Base-by-base conservation (phyloP, 768 basidiomycete species). In the Kwoniella heveanensis region DNA sequence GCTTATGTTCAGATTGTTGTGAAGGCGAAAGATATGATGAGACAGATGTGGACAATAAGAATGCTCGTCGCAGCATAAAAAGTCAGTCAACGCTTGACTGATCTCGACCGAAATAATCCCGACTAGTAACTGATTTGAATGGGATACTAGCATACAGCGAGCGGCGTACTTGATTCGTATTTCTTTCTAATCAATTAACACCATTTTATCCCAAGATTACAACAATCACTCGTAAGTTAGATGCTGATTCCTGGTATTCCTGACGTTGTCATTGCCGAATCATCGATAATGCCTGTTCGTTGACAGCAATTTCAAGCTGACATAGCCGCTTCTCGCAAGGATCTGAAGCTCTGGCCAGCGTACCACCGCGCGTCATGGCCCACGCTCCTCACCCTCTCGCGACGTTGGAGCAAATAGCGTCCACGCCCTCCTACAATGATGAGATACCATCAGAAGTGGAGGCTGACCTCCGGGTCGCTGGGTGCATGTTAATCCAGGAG, bases 401-500 rank as follows among this genome's bases (percentile, higher is more conserved):
- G 1, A 89, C 91, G 1, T 82, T 89, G 4, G 80, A 84, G 0
- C 93, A 96, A 72, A 86, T 93, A 53, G 83, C 88, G 69, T 85
- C 84, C 37, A 89, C 90, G 0, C 93, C 93, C 0, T 97, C 94
- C 0, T 77, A 82, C 26, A 85, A 86, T 65, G 93, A 97, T 82
- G 91, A 90, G 0, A 84, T 98, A 9, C 88, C 93, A 0, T 79
- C 76, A 22, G 87, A 89, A 24, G 80, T 96, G 15, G 95, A 99
- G 77, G 87, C 90, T 60, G 93, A 96, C 70, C 84, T 99, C 36
- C 83, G 94, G 50, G 88, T 89, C 0, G 91, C 88, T 70, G 96
- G 94, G 1, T 95, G 92, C 80, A 91, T 93, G 82, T 83, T 98
- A 64, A 92, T 99, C 22, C 91, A 97, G 74, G 88, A 96, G 81